Conservation (phyloP, 192 early-diverging fungal species). For the Gaertneriomyces semiglobifer region DNA sequence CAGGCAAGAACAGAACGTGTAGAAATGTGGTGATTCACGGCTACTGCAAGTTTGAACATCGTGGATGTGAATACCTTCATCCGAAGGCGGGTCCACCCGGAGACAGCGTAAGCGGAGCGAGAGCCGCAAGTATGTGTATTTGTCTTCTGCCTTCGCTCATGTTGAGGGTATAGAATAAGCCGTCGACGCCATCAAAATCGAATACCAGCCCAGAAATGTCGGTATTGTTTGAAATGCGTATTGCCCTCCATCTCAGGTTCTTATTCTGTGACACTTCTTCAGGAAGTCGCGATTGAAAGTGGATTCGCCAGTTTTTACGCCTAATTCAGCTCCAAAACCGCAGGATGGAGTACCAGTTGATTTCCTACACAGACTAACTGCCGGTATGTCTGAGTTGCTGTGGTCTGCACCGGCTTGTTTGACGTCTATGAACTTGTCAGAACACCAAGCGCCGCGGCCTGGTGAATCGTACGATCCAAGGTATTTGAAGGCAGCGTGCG, state of each 20-base stretch:
- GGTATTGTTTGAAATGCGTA: not conserved
- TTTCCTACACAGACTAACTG: no score
- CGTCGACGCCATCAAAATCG: not conserved
- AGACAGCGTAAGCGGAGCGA: not conserved
- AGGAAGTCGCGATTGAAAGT: constrained; percentile 61
- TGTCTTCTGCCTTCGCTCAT: not conserved
- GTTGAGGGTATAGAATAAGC: constrained; percentile 6
- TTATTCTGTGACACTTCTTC: not conserved
- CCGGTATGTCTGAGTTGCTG: no score
- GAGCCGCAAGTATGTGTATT: not conserved
- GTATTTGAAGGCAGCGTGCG: no score
- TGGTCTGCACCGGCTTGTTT: no score
- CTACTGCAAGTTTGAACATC: constrained; percentile 76
- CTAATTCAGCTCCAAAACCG: no score
- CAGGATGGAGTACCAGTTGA: no score
- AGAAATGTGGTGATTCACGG: constrained; percentile 66
- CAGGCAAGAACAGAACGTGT: constrained; percentile 4
- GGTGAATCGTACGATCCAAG: no score
- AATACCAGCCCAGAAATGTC: constrained; percentile 26
- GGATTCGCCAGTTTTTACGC: constrained; percentile 66
- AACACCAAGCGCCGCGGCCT: no score
- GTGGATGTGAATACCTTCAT: constrained; percentile 82
- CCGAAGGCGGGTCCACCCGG: constrained; percentile 50
- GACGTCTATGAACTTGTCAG: no score
- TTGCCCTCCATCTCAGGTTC: not conserved